A percentile compares a stretch with the other conserved stretches of the same genome.
Evolutionary conservation across 2,329 filamentous ascomycete genomes (phyloP).

Genomic region (Coniochaeta sp.): DNA sequence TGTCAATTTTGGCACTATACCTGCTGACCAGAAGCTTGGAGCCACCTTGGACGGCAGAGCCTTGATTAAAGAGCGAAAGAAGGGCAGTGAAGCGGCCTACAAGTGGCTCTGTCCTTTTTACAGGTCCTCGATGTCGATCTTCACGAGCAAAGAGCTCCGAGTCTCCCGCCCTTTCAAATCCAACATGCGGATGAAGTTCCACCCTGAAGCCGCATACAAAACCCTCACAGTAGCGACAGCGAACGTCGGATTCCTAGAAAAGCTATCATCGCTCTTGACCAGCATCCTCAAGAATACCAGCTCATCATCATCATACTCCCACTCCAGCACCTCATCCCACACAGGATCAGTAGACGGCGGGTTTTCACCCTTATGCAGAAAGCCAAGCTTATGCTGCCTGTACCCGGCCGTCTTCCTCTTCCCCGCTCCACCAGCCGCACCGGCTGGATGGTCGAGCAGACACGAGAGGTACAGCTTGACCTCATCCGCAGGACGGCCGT

Average conservation of each 20-base stretch:
- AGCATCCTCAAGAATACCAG: constrained; percentile 56
- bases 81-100: neutral
- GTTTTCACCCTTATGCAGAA: constrained; percentile 50
- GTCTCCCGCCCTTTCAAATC: constrained; percentile 59
- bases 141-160: constrained; percentile 52
- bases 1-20: too few relatives aligned
- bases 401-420: constrained; percentile 58
- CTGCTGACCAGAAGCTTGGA: too few relatives aligned
- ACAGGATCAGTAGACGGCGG: constrained; percentile 52
- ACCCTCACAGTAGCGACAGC: constrained; percentile 54
- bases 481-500: constrained; percentile 39
- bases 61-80: neutral
- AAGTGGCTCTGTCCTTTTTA: neutral
- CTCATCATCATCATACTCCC: constrained; percentile 62
- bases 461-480: constrained; percentile 60
- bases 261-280: constrained; percentile 60
- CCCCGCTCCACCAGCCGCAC: constrained; percentile 35
- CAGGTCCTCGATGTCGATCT: constrained; percentile 46
- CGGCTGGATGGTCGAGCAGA: constrained; percentile 51
- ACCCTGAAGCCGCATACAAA: constrained; percentile 46
- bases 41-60: too few relatives aligned
- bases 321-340: constrained; percentile 59
- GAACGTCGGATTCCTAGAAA: constrained; percentile 53
- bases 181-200: constrained; percentile 58
- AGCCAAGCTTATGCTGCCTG: constrained; percentile 49